Conservation (phyloP, 2,329 filamentous ascomycete species). For the Colletotrichum simmondsii region DNA sequence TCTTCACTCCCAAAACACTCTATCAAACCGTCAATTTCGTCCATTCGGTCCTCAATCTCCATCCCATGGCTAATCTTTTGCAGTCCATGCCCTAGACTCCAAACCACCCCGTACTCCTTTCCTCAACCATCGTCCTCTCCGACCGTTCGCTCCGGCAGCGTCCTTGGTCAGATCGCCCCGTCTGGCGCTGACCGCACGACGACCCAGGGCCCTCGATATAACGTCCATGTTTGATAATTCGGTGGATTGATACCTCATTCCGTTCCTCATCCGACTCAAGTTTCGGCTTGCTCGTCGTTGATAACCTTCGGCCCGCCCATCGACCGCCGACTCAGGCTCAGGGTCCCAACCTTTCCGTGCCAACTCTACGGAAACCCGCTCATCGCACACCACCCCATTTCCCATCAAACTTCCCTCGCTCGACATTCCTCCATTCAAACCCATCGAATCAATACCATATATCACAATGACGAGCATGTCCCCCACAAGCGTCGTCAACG, state of each 20-base stretch:
- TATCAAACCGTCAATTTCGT: constrained; percentile 10
- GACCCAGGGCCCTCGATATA: constrained; percentile 3
- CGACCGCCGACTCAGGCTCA: constrained; percentile 18
- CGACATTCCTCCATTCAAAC: constrained; percentile 41
- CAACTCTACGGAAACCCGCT: constrained; percentile 30
- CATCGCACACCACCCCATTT: constrained; percentile 31
- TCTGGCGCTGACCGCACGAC: constrained; percentile 33
- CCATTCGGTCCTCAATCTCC: not conserved
- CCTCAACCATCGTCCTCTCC: constrained; percentile 20
- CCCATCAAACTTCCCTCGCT: constrained; percentile 34
- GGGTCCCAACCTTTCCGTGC: constrained; percentile 20
- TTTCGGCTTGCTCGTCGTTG: constrained; percentile 37
- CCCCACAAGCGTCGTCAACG: constrained; percentile 49
- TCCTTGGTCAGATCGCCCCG: constrained; percentile 32
- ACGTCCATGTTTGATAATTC: not conserved
- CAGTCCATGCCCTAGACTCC: constrained; percentile 28
- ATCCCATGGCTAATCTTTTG: constrained; percentile 26
- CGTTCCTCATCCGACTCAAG: not conserved
- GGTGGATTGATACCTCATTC: not conserved
- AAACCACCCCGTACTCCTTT: not conserved
- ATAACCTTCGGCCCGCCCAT: constrained; percentile 36
- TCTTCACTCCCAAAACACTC: constrained; percentile 13
- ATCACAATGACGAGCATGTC: constrained; percentile 59
- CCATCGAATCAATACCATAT: constrained; percentile 37
- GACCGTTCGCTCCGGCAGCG: constrained; percentile 35